Percentiles rank a stretch among this genome's conserved stretches.
Evolutionary conservation across 768 basidiomycete species (phyloP).

Genomic region (Tubosaeta sp.): DNA sequence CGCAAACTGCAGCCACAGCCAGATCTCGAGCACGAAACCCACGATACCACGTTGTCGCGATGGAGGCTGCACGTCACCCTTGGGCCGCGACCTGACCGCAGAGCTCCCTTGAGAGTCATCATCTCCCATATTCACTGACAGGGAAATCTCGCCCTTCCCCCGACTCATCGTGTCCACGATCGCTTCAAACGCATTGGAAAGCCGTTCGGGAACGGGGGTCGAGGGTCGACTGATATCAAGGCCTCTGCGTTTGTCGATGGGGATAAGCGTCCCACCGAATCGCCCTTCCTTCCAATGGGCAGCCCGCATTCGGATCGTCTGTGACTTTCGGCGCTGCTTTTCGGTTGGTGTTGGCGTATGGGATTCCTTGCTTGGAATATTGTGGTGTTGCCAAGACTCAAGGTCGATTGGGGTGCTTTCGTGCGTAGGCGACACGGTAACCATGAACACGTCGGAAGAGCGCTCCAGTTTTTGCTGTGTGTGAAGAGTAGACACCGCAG

Average conservation of each 20-base stretch:
- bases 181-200: conserved; percentile 42
- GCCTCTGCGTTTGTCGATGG: conserved; percentile 10
- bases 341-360: conserved; percentile 18
- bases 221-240: conserved; percentile 22
- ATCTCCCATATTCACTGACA: conserved; percentile 10
- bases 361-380: conserved; percentile 21
- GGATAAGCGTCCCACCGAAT: conserved; percentile 37
- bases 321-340: conserved; percentile 36
- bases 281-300: conserved; percentile 56
- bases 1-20: conserved; percentile 81
- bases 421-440: conserved; percentile 4
- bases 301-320: conserved; percentile 56
- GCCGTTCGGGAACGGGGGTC: conserved; percentile 36
- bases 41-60: conserved; percentile 33
- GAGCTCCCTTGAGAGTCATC: conserved; percentile 6
- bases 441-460: conserved; percentile 1
- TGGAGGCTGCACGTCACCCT: conserved; percentile 1
- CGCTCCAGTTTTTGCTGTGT: background rate
- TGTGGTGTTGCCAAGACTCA: conserved; percentile 8
- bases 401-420: conserved; percentile 3
- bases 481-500: conserved; percentile 1
- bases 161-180: conserved; percentile 41
- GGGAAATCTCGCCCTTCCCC: conserved; percentile 11
- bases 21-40: conserved; percentile 61
- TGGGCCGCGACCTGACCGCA: background rate